Conservation (phyloP, 305 asterid species). For the Plantago coronopus region DNA sequence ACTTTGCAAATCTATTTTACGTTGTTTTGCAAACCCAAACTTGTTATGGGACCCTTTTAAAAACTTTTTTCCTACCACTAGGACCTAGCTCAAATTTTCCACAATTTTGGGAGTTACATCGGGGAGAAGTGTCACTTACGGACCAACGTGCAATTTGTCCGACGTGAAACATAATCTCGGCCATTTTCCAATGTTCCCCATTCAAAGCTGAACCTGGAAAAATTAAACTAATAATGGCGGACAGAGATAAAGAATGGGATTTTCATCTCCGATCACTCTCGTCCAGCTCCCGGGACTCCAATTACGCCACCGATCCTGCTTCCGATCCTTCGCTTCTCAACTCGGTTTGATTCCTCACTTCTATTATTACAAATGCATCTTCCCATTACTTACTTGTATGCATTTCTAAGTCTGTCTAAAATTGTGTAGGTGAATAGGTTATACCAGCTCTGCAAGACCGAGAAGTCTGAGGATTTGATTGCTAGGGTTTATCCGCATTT, state of each 20-base stretch:
- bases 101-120: no score
- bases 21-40: no score
- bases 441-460: conserved; percentile 62
- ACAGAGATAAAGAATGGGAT: conserved; percentile 64
- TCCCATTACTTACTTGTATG: neutral
- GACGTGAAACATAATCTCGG: no score
- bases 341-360: conserved; percentile 37
- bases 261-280: conserved; percentile 67
- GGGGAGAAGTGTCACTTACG: no score
- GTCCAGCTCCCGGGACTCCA: conserved; percentile 70
- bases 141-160: no score
- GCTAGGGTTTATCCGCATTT: conserved; percentile 86
- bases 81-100: no score
- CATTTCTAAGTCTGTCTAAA: neutral
- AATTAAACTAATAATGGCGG: conserved; percentile 37
- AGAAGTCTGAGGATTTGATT: conserved; percentile 70
- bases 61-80: no score
- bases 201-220: no score
- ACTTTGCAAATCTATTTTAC: no score
- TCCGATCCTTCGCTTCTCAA: conserved; percentile 67
- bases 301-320: conserved; percentile 61
- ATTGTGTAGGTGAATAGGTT: conserved; percentile 59
- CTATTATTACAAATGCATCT: neutral
- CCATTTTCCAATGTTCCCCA: no score
- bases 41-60: no score